Base-by-base conservation (phyloP, 225 moss, liverwort and hornwort genomes). In the Physcomitrellopsis africana region DNA sequence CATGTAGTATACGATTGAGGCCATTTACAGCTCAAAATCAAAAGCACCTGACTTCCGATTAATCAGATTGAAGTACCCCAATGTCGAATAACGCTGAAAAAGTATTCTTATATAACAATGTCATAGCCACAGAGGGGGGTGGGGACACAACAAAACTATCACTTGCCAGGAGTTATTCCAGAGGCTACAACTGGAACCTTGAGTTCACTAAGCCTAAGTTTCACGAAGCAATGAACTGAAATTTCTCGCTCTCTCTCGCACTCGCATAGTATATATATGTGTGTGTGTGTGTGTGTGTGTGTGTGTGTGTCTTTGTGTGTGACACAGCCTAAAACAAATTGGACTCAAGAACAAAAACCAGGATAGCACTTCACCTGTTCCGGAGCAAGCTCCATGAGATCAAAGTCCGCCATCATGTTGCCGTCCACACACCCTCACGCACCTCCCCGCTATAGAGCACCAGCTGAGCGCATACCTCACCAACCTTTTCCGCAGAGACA, bases 371-470 rank as follows among this genome's bases (percentile, higher is more conserved):
- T 56, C 76, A 87, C 87, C 87, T 87, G 81, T 41, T 87, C 87
- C 3, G 87, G 81, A 67, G 87, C 87, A 72, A 87, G 84, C 82
- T 87, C 81, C 87, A 87, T 87, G 62, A 87, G 84, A 82, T 87
- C 84, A 67, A 87, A 87, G 79, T 84, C 87, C 75, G 81, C 84
- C 87, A 87, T 87, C 84, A 81, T 84, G 66, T 73, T 57, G 60
- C 59, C 47, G 54, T 37, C 32, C 23, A 42, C 69, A 20, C 59
- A 44, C 60, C 10, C 59, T 60, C 79, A 76, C 61, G 73, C 57
- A 37, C 55, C 9, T 48, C 71, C 22, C 42, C 45, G 32, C 32
- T 37, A 37, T 54, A 58, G 45, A 6, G 15, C 68, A 1, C 61
- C 41, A n/a, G 45, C 67, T 26, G 56, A 29, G 11, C 58, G 32